Evolutionary conservation across 1,284 basidiomycete genomes (phyloP).

Genomic region (Agroathelia rolfsii): DNA sequence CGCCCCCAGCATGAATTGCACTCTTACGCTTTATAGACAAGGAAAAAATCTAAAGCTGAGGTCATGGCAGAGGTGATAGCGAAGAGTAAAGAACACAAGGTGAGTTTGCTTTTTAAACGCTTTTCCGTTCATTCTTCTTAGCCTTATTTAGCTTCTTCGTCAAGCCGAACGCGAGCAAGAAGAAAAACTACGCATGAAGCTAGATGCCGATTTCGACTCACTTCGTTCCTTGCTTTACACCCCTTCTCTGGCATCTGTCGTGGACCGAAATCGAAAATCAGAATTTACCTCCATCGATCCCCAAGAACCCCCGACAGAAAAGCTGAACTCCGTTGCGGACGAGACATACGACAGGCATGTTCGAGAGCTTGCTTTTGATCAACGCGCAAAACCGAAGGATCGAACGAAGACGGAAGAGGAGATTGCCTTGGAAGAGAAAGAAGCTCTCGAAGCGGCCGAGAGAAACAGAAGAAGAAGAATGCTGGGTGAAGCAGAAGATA

Average conservation of each 20-base stretch:
- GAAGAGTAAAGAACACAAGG: constrained; percentile 94
- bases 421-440: constrained; percentile 81
- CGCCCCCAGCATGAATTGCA: constrained; percentile 50
- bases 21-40: no score
- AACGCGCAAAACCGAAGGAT: constrained; percentile 90
- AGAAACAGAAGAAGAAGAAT: constrained; percentile 73
- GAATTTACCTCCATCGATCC: constrained; percentile 1
- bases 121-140: constrained; percentile 4
- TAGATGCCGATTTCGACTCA: constrained; percentile 84
- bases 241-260: constrained; percentile 35
- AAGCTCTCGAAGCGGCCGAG: constrained; percentile 82
- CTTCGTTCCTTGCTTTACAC: constrained; percentile 72
- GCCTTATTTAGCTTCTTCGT: constrained; percentile 53
- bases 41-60: constrained; percentile 89
- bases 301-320: constrained; percentile 22
- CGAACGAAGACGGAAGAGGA: constrained; percentile 96
- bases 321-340: constrained; percentile 17
- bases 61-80: constrained; percentile 98
- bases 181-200: constrained; percentile 78
- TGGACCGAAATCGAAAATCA: constrained; percentile 1
- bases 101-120: constrained; percentile 20
- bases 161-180: constrained; percentile 85
- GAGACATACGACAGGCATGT: constrained; percentile 82
- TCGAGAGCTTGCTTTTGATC: constrained; percentile 87
- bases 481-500: constrained; percentile 71